phyloP scores from a whole-genome alignment of 78 protist genomes.

The Blattamonas nauphoetae region DNA sequence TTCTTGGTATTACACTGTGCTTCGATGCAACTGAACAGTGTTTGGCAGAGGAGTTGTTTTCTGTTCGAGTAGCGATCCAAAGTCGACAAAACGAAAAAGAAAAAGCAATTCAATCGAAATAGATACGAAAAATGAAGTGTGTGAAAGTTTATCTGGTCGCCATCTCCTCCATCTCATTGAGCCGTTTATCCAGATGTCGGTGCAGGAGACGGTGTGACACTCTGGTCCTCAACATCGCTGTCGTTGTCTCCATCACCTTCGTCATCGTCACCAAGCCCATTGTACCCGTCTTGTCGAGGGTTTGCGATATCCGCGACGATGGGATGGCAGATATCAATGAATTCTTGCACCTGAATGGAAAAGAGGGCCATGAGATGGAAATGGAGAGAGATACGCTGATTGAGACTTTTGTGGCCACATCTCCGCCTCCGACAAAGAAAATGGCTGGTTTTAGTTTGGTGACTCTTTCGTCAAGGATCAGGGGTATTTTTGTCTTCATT shows the following conservation, averaged over 20 bases:
- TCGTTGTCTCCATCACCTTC: not conserved
- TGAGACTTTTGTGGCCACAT: not conserved
- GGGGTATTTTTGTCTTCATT: not conserved
- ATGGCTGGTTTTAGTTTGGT: not conserved
- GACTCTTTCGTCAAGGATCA: not conserved
- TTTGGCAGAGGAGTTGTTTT: no score
- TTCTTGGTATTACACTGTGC: no score
- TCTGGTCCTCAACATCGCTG: no score
- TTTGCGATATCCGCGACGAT: not conserved
- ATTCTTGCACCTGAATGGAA: not conserved
- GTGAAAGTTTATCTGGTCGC: no score
- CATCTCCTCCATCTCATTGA: no score
- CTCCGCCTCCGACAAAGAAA: not conserved
- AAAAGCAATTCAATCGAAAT: no score
- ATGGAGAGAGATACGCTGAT: not conserved
- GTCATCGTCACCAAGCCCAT: not conserved
- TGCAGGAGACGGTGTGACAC: no score
- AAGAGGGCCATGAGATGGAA: not conserved
- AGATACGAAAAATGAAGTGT: no score
- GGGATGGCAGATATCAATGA: not conserved
- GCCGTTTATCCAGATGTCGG: no score
- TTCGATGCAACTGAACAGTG: no score
- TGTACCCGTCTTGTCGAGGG: not conserved
- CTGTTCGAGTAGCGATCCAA: no score
- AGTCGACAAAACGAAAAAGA: no score